Evolutionary conservation across 1,284 basidiomycete genomes (phyloP), one percentile per base, ranked within the genome.

Genomic region (Tetrapyrgos nigripes): DNA sequence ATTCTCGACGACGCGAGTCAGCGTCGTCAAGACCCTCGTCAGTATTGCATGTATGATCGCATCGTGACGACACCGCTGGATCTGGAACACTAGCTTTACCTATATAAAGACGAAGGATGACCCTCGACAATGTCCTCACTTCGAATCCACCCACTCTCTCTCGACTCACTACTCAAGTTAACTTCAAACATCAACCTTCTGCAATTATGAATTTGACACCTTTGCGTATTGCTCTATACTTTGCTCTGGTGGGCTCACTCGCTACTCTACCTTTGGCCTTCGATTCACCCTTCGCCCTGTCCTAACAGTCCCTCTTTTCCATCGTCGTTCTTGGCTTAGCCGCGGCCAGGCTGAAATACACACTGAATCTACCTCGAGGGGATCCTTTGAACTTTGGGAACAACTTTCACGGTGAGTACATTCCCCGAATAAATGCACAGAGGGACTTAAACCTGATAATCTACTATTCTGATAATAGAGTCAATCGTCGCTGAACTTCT

Each of bases 401-500:
- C 14, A 67, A 72, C 59, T 92, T 90, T 74, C 88, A 88, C 70
- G 88, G 89, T 87, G 68, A 33, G 77, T 51, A 53, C n/a, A 27
- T 26, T 21, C 46, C 3, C 29, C 50, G 8, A 21, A 6, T 29
- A 5, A 21, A 13, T 35, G 29, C 4, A 29, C 26, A 21, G 24
- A 43, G 17, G 27, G 21, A 17, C 17, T 49, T 29, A 14, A 31
- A 26, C 21, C 31, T n/a, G 11, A 28, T 28, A 19, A 35, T 26
- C 35, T 11, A 37, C 11, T n/a, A n/a, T 40, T n/a, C 33, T 17
- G n/a, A n/a, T n/a, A 51, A 33, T 62, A 90, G 90, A 92, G 64
- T 87, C 86, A 21, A 82, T 91, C 53, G 80, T 89, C 24, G 85
- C 81, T 3, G 90, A 92, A 68, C 75, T 92, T 14, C 72, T 91